Percentiles rank a stretch among this genome's conserved stretches.
Evolutionary conservation across 2,329 filamentous ascomycete species (phyloP).

Genomic region (Xylaria sp.): DNA sequence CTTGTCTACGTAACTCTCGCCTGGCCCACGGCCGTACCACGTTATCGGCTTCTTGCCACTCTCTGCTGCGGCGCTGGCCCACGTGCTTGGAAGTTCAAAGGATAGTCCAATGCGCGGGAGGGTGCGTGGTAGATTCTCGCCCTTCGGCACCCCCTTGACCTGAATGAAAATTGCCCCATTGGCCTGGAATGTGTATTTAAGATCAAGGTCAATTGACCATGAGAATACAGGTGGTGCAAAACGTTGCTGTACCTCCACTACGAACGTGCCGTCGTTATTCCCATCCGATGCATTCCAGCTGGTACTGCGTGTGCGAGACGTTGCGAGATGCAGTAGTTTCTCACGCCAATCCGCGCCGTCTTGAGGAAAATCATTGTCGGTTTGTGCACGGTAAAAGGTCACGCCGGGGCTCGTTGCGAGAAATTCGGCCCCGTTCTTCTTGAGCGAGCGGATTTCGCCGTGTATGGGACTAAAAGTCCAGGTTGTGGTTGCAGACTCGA

Average conservation of each 20-base stretch:
- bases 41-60: slow-evolving; percentile 38
- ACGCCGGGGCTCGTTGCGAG: slow-evolving; percentile 32
- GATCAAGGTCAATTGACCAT: slow-evolving; percentile 59
- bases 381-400: slow-evolving; percentile 65
- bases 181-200: slow-evolving; percentile 60
- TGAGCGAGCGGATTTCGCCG: slow-evolving; percentile 35
- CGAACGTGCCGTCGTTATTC: slow-evolving; percentile 40
- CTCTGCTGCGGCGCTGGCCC: slow-evolving; percentile 20
- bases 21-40: slow-evolving; percentile 72
- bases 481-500: slow-evolving; percentile 31
- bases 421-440: slow-evolving; percentile 36
- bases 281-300: slow-evolving; percentile 35
- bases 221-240: slow-evolving; percentile 67
- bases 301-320: slow-evolving; percentile 22
- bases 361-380: slow-evolving; percentile 65
- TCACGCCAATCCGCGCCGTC: slow-evolving; percentile 61
- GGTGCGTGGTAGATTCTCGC: slow-evolving; percentile 57
- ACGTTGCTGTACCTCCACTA: slow-evolving; percentile 54
- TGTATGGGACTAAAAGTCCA: slow-evolving; percentile 38
- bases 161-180: slow-evolving; percentile 54
- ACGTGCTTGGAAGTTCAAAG: slow-evolving; percentile 44
- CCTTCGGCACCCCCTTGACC: slow-evolving; percentile 53
- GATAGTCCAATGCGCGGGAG: slow-evolving; percentile 68
- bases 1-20: slow-evolving; percentile 71
- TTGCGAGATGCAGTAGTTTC: slow-evolving; percentile 20